Evolutionary conservation across 768 basidiomycete genomes (phyloP).

Genomic region (Cystobasidium onofrii): DNA sequence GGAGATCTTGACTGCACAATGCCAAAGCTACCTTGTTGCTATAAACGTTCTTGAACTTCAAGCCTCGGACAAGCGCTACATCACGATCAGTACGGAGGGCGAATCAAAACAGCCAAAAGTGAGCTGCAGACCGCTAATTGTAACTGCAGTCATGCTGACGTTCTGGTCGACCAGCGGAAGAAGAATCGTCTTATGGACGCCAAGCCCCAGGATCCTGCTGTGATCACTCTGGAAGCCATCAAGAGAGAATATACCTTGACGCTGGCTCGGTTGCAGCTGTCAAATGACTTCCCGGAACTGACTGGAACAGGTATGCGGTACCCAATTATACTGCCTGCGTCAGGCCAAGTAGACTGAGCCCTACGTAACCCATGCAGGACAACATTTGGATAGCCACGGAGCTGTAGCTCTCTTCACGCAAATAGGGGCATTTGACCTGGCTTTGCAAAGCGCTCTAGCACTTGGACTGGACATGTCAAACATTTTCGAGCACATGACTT

Average conservation of each 20-base stretch:
- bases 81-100: constrained; percentile 47
- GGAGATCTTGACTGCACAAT: constrained; percentile 63
- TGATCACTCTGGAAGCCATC: constrained; percentile 71
- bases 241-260: constrained; percentile 65
- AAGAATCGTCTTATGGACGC: constrained; percentile 45
- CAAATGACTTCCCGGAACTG: constrained; percentile 57
- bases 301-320: constrained; percentile 56
- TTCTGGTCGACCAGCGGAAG: constrained; percentile 6
- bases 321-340: background rate
- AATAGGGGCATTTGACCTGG: constrained; percentile 66
- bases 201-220: constrained; percentile 54
- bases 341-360: too few species aligned
- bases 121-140: constrained; percentile 23
- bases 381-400: constrained; percentile 48
- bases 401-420: constrained; percentile 73
- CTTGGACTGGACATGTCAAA: constrained; percentile 80
- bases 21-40: constrained; percentile 62
- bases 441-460: constrained; percentile 65
- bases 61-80: constrained; percentile 72
- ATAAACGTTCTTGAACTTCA: constrained; percentile 80
- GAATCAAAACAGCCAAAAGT: background rate
- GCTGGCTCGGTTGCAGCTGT: constrained; percentile 66
- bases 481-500: constrained; percentile 66
- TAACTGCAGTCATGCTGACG: background rate
- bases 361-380: constrained; percentile 37